Base-by-base conservation (phyloP, 441 rosid species). In the Pelargonium fulgidum region DNA sequence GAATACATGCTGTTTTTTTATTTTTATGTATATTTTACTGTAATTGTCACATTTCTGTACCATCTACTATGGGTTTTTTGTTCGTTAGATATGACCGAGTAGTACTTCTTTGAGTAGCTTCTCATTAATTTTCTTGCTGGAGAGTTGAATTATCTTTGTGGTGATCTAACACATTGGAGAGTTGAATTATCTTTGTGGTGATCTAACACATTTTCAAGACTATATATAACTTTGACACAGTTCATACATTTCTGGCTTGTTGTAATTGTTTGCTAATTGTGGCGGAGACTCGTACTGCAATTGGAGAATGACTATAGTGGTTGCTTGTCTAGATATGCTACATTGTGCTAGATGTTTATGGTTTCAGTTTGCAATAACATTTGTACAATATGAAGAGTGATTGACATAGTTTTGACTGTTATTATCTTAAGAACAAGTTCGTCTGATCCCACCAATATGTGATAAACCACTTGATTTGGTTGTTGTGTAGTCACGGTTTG, bases 81-180 rank as follows among this genome's bases (percentile, higher is more conserved):
- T 56, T 56, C 6, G 36, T 29, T 29, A 29, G 62, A 24, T 56
- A 19, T 17, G 26, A 17, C 17, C 12, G 20, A 11, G 62, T 0
- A 56, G 62, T 56, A 19, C 62, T 56, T 56, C 12, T 56, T 17
- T 56, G 29, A 56, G 17, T 17, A 56, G 61, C 11, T 54, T 22
- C 61, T 54, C 8, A 54, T 2, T 54, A 22, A 54, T 6, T 54
- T 2, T 56, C 20, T 17, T 56, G 13, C 20, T 17, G 62, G 62
- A 56, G 62, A 17, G 59, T 56, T 56, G 62, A 19, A 56, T 29
- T 56, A 56, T 54, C 26, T n/a, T 56, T 17, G 61, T 56, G 62
- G 62, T 8, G 26, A 19, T 56, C 24, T 56, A n/a, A 4, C 14
- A 14, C 56, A 48, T 48, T 48, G 62, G 62, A 56, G 62, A 17